Base-by-base conservation (phyloP, 1,139 yeast genomes). In the Taphrina betulina region DNA sequence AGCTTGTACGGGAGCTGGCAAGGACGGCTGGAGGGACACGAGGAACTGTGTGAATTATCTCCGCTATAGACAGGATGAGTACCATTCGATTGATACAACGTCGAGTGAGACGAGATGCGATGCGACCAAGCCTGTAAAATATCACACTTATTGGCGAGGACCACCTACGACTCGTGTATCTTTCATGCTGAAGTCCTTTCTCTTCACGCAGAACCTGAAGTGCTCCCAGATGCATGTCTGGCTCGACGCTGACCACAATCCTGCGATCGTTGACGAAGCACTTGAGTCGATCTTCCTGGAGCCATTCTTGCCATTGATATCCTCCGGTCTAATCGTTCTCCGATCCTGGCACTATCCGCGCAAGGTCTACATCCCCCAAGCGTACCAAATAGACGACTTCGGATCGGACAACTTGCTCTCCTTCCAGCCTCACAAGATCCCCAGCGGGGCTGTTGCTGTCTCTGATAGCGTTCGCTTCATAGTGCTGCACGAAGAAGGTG, bases 111-210 rank as follows among this genome's bases (percentile, higher is more conserved):
- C n/a, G n/a, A n/a, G n/a, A n/a, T 50, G 54, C 20, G 24, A 29
- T 14, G 33, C 12, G 3, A 16, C 7, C 12, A 20, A 33, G 14
- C 29, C 48, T n/a, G 24, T 23, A 31, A 50, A 50, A 29, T 50
- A 40, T 19, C 54, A 50, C n/a, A 50, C 54, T 4, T 50, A 50
- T 17, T 50, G 54, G 54, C 54, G 54, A 7, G 54, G 54, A 23
- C 44, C 44, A 14, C 41, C 40, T 23, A 50, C 46, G 3, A 40
- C 46, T 45, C 38, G 54, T 2, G 54, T 50, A 16, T 41, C 44
- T 10, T 50, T 50, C 46, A 50, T 40, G 46, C 24, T 50, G 46
- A 50, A 50, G 46, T 50, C 54, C 3, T 50, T 41, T 33, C 40
- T 50, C 16, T 50, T 20, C 28, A 50, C 54, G 17, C 54, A 50